Evolutionary conservation across 2,329 filamentous ascomycete genomes (phyloP).

Genomic region (Cadophora gregata): DNA sequence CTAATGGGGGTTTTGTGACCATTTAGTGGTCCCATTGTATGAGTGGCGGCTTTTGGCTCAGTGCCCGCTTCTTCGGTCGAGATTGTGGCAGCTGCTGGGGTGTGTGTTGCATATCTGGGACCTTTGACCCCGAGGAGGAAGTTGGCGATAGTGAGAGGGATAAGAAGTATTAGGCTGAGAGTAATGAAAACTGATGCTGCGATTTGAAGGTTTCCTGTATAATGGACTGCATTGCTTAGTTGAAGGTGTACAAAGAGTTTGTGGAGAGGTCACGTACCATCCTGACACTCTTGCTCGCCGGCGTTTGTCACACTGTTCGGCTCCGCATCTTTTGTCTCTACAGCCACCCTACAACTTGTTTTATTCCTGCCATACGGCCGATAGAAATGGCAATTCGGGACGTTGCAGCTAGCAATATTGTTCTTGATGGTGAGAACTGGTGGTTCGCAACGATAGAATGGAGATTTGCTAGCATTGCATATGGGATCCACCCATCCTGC

Average conservation of each 20-base stretch:
- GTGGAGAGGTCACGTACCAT: slow-evolving; percentile 10
- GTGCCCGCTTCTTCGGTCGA: not conserved
- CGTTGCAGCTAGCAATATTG: not conserved
- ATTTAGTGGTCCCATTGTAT: not conserved
- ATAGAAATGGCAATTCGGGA: slow-evolving; percentile 16
- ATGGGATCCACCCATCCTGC: slow-evolving; percentile 12
- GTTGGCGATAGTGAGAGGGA: slow-evolving; percentile 1
- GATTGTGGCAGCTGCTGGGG: not conserved
- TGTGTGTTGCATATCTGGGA: not conserved
- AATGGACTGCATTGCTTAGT: slow-evolving; percentile 13
- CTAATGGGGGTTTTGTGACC: slow-evolving; percentile 6
- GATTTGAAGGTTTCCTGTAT: slow-evolving; percentile 22
- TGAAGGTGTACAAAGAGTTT: not conserved
- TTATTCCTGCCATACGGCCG: slow-evolving; percentile 13
- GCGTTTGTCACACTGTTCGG: slow-evolving; percentile 2
- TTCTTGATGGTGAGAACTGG: not conserved
- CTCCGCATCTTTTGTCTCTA: slow-evolving; percentile 4
- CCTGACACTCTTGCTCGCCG: slow-evolving; percentile 17
- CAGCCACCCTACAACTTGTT: slow-evolving; percentile 21
- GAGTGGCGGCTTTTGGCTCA: slow-evolving; percentile 1
- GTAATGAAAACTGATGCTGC: slow-evolving; percentile 16
- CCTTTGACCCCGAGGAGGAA: not conserved
- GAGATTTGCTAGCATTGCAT: slow-evolving; percentile 8
- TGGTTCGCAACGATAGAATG: slow-evolving; percentile 18
- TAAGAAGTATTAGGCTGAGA: slow-evolving; percentile 5